Base-by-base conservation (phyloP, 2,329 filamentous ascomycete genomes). In the Cadophora luteo-olivacea region DNA sequence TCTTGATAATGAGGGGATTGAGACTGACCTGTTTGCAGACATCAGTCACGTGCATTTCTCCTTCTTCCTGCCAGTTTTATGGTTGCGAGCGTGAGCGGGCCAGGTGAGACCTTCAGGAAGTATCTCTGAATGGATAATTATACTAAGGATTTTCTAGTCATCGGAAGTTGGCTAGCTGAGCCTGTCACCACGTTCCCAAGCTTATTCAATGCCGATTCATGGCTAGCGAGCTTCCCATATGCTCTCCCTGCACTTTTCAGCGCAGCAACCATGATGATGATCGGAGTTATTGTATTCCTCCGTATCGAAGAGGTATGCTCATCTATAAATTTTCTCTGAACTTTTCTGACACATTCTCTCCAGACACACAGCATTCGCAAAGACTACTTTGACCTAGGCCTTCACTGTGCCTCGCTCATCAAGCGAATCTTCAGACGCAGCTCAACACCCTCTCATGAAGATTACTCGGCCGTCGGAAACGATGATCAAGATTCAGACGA, bases 41-140 rank as follows among this genome's bases (percentile, higher is more conserved):
- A 65, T n/a, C 63, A 65, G 8, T 65, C 63, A 57, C 36, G 63
- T 57, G 63, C 63, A 33, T 65, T 65, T 32, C 63, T 65, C 24
- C 51, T 65, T 19, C 63, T 65, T 32, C 52, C 63, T 33, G 52
- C 52, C 24, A 65, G 63, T 58, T 65, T 65, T 41, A 65, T 57
- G 51, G 25, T 65, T 48, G 63, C 63, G 19, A 58, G 63, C 33
- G 41, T 65, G 19, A 45, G 25, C 19, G 63, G 63, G 7, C 63
- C 63, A 65, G 52, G 63, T 65, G 16, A 33, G 63, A 8, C 9
- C 22, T 45, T 29, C 24, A 14, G 12, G 8, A 9, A 7, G 2
- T 19, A 4, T 4, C 22, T 0, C 22, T 45, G 16, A 19, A 38
- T 24, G 55, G 1, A 19, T 11, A 3, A 1, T 22, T 4, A 24